A percentile compares a stretch with the other conserved stretches of the same genome.
Conservation (phyloP, 1,284 basidiomycete species). For the Papiliotrema flavescens region DNA sequence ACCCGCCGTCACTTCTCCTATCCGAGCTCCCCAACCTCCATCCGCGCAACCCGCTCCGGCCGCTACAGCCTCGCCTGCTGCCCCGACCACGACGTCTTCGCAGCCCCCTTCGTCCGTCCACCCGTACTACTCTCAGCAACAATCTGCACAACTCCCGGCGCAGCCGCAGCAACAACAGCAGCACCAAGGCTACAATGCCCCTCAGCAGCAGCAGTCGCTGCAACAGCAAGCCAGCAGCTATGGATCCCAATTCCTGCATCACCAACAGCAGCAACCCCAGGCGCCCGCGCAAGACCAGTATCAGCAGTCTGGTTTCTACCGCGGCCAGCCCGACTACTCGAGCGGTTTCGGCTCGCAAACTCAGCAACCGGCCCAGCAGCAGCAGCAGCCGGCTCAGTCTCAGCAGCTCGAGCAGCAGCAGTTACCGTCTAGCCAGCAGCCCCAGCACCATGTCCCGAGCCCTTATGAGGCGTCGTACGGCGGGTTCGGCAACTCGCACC, state of each 20-base stretch:
- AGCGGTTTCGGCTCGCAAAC: slow-evolving; percentile 2
- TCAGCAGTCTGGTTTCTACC: slow-evolving; percentile 5
- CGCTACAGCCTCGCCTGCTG: neutral
- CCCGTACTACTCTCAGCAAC: slow-evolving; percentile 18
- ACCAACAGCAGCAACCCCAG: slow-evolving; percentile 12
- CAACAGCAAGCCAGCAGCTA: slow-evolving; percentile 38
- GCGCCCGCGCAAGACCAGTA: slow-evolving; percentile 6
- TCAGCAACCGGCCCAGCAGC: slow-evolving; percentile 10
- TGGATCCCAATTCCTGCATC: slow-evolving; percentile 31
- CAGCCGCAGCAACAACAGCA: slow-evolving; percentile 33
- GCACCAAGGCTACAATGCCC: neutral
- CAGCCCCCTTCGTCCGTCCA: neutral
- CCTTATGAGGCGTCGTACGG: slow-evolving; percentile 12
- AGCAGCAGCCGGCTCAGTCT: slow-evolving; percentile 13
- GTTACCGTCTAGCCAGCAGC: slow-evolving; percentile 18
- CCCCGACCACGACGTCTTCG: neutral
- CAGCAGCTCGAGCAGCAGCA: slow-evolving; percentile 11
- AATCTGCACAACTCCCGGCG: slow-evolving; percentile 3
- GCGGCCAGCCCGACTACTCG: slow-evolving; percentile 5
- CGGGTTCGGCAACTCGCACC: slow-evolving; percentile 8
- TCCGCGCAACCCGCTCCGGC: slow-evolving; percentile 4
- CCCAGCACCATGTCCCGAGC: slow-evolving; percentile 21
- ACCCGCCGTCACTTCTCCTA: slow-evolving; percentile 13
- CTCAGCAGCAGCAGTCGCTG: slow-evolving; percentile 30
- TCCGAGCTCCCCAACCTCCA: slow-evolving; percentile 7